These are phyloP conservation scores for Uronychia setigera DNA, from an alignment of 73 alveolate species.

Conservation along the genomic window DNA sequence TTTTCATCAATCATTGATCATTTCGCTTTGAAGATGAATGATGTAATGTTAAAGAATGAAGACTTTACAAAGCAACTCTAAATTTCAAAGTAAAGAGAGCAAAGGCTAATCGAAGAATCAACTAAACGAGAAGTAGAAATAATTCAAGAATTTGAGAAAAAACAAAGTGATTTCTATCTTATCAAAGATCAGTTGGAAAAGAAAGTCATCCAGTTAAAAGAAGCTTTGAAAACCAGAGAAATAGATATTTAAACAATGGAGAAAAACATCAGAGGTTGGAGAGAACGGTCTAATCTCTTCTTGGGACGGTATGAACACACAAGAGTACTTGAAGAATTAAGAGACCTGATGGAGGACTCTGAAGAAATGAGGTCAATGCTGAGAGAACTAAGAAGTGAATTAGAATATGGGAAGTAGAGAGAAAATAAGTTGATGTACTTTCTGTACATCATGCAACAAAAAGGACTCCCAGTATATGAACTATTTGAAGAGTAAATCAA, in stretches of 20 bases:
- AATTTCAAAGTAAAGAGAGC: neutral
- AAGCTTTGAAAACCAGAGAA: neutral
- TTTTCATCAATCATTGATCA: neutral
- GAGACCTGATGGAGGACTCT: slow-evolving; percentile 46
- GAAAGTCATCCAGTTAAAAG: neutral
- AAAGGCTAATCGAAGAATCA: neutral
- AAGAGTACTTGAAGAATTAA: slow-evolving; percentile 56
- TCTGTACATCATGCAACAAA: slow-evolving; percentile 44
- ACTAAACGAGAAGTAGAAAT: neutral
- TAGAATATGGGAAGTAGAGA: slow-evolving; percentile 66
- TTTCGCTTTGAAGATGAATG: neutral
- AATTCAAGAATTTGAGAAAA: neutral
- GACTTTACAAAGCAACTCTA: neutral
- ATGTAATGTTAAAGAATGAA: no score
- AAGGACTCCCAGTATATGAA: slow-evolving; percentile 53
- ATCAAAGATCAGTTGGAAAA: neutral
- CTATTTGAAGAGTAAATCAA: slow-evolving; percentile 55
- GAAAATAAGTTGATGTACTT: slow-evolving; percentile 68
- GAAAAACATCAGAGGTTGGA: neutral
- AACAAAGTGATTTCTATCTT: neutral
- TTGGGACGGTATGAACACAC: slow-evolving; percentile 55
- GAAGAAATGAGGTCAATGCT: slow-evolving; percentile 53
- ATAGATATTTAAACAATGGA: neutral
- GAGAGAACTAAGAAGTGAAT: slow-evolving; percentile 54
- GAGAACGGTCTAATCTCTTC: slow-evolving; percentile 9